Conservation (phyloP, 192 early-diverging fungal genomes). For the Gigaspora rosea region DNA sequence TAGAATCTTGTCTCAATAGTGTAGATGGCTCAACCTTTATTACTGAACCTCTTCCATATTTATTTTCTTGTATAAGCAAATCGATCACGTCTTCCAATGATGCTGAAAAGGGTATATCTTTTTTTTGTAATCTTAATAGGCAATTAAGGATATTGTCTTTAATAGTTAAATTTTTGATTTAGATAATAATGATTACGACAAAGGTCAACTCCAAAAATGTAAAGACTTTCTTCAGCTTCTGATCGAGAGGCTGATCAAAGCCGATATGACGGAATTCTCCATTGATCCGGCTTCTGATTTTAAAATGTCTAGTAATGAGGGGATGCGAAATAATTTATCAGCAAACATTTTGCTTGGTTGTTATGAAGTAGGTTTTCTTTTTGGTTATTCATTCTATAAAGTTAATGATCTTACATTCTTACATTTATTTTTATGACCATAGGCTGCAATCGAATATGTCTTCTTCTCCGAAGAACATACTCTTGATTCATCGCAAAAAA, state of each 20-base stretch:
- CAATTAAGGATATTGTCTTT: not conserved
- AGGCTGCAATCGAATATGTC: constrained; percentile 43
- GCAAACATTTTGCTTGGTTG: constrained; percentile 55
- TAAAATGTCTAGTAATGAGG: constrained; percentile 50
- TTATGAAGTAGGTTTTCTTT: constrained; percentile 50
- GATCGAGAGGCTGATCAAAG: constrained; percentile 47
- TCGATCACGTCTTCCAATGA: constrained; percentile 5
- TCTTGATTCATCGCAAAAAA: constrained; percentile 39
- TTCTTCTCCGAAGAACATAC: constrained; percentile 26
- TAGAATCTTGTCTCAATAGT: constrained; percentile 43
- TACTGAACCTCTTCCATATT: constrained; percentile 52
- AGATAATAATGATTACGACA: constrained; percentile 16
- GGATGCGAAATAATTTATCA: constrained; percentile 57
- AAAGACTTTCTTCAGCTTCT: constrained; percentile 37
- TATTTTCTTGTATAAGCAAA: constrained; percentile 41
- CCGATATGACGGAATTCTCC: constrained; percentile 68
- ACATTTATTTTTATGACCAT: not conserved
- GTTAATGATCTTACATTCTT: not conserved
- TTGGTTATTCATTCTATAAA: not conserved
- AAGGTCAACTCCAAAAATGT: constrained; percentile 31
- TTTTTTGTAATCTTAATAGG: not conserved
- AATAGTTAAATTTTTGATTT: not conserved
- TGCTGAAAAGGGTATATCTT: constrained; percentile 6
- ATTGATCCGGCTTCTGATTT: constrained; percentile 67
- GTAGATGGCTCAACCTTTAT: constrained; percentile 41